phyloP scores from a whole-genome alignment of 345 rosid genomes.

The Acer yangbiense region DNA sequence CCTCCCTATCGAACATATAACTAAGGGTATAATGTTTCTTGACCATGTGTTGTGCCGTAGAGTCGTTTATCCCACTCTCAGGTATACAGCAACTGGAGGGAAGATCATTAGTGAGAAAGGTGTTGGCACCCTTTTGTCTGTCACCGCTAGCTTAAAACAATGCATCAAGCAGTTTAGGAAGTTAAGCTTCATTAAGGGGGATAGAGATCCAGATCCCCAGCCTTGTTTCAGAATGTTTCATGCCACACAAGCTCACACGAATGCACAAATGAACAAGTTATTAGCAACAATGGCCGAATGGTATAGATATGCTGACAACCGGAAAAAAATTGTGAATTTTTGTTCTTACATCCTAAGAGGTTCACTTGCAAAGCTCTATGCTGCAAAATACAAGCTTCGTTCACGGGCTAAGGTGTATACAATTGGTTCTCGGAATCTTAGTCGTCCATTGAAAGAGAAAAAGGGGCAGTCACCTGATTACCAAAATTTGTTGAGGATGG shows the following conservation, averaged over 20 bases:
- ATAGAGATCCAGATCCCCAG: constrained; percentile 93
- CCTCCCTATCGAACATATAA: constrained; percentile 91
- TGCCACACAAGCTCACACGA: constrained; percentile 93
- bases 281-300: constrained; percentile 86
- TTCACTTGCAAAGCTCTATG: constrained; percentile 93
- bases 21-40: constrained; percentile 97
- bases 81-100: constrained; percentile 95
- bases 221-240: constrained; percentile 98
- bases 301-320: constrained; percentile 88
- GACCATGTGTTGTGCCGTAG: constrained; percentile 95
- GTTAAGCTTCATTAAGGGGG: constrained; percentile 83
- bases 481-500: constrained; percentile 85
- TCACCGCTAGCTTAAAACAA: constrained; percentile 93
- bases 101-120: constrained; percentile 98
- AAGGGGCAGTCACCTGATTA: constrained; percentile 91
- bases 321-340: constrained; percentile 85
- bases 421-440: constrained; percentile 61
- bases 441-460: constrained; percentile 86
- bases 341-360: constrained; percentile 89
- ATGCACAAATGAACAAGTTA: constrained; percentile 94
- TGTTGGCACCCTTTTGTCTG: constrained; percentile 92
- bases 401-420: constrained; percentile 94
- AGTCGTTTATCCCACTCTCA: constrained; percentile 93
- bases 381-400: constrained; percentile 92
- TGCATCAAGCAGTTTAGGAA: constrained; percentile 93